These are phyloP conservation scores for Sarocladium kiliense DNA, from an alignment of 2,329 filamentous ascomycete species.

Conservation along the genomic window DNA sequence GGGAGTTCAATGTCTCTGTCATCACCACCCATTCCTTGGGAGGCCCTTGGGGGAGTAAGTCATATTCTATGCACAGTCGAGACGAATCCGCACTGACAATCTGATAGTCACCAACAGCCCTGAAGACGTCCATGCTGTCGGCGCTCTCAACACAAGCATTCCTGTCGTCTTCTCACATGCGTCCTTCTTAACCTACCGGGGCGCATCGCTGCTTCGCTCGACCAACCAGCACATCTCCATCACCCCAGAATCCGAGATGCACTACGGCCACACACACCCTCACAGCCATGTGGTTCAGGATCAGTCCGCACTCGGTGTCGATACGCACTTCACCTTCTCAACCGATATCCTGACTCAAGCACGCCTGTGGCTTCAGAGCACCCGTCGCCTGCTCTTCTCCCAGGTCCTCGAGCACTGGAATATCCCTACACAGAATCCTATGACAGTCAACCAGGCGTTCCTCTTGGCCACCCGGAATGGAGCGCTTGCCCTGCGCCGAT, in stretches of 20 bases:
- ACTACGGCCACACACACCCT: conserved; percentile 48
- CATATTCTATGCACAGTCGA: conserved; percentile 21
- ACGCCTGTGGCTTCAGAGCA: conserved; percentile 44
- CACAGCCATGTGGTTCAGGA: conserved; percentile 38
- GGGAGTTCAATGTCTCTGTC: conserved; percentile 33
- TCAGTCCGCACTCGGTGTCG: conserved; percentile 47
- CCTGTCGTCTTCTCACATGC: conserved; percentile 50
- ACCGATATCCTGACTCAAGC: conserved; percentile 45
- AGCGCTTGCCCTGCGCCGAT: conserved; percentile 42
- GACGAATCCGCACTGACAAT: conserved; percentile 22
- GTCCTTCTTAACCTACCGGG: conserved; percentile 34
- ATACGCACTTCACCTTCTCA: conserved; percentile 49
- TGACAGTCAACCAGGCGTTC: conserved; percentile 50
- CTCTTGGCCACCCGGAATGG: conserved; percentile 49
- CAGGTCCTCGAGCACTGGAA: conserved; percentile 33
- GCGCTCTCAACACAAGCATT: conserved; percentile 17
- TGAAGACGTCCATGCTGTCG: conserved; percentile 23
- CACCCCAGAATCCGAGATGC: conserved; percentile 55
- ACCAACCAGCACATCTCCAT: conserved; percentile 50
- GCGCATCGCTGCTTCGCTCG: conserved; percentile 36
- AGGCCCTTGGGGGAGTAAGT: conserved; percentile 27
- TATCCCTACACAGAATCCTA: conserved; percentile 42
- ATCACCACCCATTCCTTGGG: conserved; percentile 40
- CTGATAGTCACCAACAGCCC: conserved; percentile 31
- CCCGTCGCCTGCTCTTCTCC: conserved; percentile 32